phyloP scores from a whole-genome alignment of 1,284 basidiomycete species.

The Caloboletus inedulis region DNA sequence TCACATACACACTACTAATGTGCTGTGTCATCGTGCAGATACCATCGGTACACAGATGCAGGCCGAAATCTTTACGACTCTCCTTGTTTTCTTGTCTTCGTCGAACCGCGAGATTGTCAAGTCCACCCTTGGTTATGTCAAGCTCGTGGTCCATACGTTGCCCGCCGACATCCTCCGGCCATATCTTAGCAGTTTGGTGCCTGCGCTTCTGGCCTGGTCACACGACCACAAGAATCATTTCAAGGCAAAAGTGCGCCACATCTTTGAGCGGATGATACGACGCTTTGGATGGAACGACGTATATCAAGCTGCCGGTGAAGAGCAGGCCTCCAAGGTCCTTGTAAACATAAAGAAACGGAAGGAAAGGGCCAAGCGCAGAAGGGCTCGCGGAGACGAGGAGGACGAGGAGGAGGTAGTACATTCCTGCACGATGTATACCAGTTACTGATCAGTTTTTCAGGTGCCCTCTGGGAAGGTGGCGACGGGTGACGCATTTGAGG shows the following conservation, averaged over 20 bases:
- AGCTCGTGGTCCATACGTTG: slow-evolving; percentile 88
- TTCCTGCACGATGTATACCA: not conserved
- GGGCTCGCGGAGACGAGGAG: slow-evolving; percentile 48
- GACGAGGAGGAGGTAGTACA: slow-evolving; percentile 39
- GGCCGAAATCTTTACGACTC: slow-evolving; percentile 81
- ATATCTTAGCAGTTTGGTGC: slow-evolving; percentile 77
- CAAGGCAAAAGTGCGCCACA: slow-evolving; percentile 94
- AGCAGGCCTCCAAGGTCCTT: slow-evolving; percentile 68
- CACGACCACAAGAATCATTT: slow-evolving; percentile 99
- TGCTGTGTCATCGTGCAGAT: slow-evolving; percentile 43
- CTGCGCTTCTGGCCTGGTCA: slow-evolving; percentile 86
- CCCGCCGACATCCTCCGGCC: slow-evolving; percentile 68
- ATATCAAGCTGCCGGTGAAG: slow-evolving; percentile 71
- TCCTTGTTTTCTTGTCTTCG: slow-evolving; percentile 88
- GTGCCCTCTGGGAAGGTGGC: slow-evolving; percentile 43
- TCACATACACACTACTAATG: slow-evolving; percentile 3
- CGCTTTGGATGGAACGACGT: slow-evolving; percentile 89
- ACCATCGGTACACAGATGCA: slow-evolving; percentile 75
- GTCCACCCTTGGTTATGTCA: slow-evolving; percentile 92
- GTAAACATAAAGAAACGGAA: slow-evolving; percentile 49
- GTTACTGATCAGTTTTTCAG: slow-evolving; percentile 28
- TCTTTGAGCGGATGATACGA: slow-evolving; percentile 94
- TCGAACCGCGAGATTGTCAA: slow-evolving; percentile 98
- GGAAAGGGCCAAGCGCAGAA: slow-evolving; percentile 84
- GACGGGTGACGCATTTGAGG: slow-evolving; percentile 89